Evolutionary conservation across 345 rosid species (phyloP).

Genomic region (Erodium maritimum): DNA sequence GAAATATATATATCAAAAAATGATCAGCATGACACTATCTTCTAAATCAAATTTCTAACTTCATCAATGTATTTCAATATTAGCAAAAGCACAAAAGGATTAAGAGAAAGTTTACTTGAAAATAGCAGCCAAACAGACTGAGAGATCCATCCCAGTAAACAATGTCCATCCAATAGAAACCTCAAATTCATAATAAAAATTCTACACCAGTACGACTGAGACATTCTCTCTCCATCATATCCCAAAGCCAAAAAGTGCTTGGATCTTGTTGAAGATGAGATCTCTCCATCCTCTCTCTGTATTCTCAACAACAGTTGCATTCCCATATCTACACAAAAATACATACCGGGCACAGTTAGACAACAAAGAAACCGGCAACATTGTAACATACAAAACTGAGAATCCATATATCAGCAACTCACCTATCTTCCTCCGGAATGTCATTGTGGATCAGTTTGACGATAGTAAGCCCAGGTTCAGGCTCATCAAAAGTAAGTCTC

Average conservation of each 20-base stretch:
- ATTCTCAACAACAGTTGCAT: slow-evolving; percentile 88
- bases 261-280: slow-evolving; percentile 74
- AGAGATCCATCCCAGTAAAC: background rate
- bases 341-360: background rate
- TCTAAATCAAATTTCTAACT: background rate
- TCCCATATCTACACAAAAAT: slow-evolving; percentile 55
- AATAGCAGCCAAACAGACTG: background rate
- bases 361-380: background rate
- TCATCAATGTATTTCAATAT: background rate
- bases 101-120: background rate
- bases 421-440: slow-evolving; percentile 94
- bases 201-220: background rate
- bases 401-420: slow-evolving; percentile 30
- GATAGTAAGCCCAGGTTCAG: slow-evolving; percentile 69
- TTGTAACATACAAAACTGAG: background rate
- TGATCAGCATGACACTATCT: background rate
- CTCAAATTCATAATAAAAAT: background rate
- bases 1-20: background rate
- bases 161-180: background rate
- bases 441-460: slow-evolving; percentile 67
- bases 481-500: slow-evolving; percentile 54
- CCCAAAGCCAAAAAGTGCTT: slow-evolving; percentile 88
- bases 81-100: no score
- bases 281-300: slow-evolving; percentile 96
- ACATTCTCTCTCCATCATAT: slow-evolving; percentile 20